These are phyloP conservation scores for Erythrobasidium hasegawianum DNA, from an alignment of 1,284 basidiomycete species.

Conservation along the genomic window DNA sequence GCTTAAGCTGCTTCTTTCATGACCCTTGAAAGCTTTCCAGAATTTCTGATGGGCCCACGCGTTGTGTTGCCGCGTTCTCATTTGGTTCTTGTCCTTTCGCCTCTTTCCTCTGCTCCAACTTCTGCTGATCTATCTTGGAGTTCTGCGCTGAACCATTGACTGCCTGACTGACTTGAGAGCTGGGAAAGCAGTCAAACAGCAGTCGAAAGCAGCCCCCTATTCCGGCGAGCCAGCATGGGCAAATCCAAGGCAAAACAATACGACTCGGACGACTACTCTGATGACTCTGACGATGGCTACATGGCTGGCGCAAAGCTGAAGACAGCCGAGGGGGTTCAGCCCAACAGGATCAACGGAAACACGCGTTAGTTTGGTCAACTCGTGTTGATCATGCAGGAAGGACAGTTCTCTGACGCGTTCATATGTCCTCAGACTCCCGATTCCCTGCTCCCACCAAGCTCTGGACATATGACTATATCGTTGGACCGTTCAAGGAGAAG, in stretches of 20 bases:
- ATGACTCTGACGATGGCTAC: constrained; percentile 8
- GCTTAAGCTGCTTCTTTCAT: no score
- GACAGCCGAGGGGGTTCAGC: neutral
- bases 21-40: no score
- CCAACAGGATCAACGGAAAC: neutral
- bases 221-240: no score
- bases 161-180: neutral
- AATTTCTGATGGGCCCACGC: no score
- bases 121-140: no score
- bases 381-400: no score
- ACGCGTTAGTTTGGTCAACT: constrained; percentile 3
- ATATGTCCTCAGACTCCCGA: constrained; percentile 8
- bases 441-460: constrained; percentile 12
- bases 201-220: no score
- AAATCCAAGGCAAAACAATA: constrained; percentile 9
- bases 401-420: no score
- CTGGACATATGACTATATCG: constrained; percentile 26
- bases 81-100: no score
- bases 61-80: no score
- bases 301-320: constrained; percentile 10
- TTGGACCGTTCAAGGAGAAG: constrained; percentile 7
- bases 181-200: neutral
- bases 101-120: no score
- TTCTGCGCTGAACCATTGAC: neutral
- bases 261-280: constrained; percentile 24